These are phyloP conservation scores for Amanita muscaria DNA, from an alignment of 768 basidiomycete genomes.

Conservation along the genomic window DNA sequence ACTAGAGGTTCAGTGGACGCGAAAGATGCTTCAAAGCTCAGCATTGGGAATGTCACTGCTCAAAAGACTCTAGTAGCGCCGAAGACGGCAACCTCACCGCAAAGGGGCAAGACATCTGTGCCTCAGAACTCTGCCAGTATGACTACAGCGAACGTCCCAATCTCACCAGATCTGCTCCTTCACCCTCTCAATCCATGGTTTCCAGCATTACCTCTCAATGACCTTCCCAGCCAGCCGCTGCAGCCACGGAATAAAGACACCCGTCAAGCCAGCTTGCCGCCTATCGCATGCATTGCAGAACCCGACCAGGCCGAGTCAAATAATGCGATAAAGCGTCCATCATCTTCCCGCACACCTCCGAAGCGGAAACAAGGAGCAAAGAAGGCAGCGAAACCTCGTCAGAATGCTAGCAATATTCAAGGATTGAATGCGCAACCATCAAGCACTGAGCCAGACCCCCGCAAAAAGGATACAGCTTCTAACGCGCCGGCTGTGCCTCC, in stretches of 20 bases:
- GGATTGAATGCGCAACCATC: too few relatives aligned
- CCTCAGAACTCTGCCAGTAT: neutral
- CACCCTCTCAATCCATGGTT: too few relatives aligned
- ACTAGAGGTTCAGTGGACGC: neutral
- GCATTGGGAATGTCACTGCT: constrained; percentile 4
- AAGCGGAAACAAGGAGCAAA: neutral
- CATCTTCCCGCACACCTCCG: neutral
- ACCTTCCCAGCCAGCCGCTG: neutral
- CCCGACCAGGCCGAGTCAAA: neutral
- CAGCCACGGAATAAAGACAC: neutral
- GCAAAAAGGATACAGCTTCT: too few relatives aligned
- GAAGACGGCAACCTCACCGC: too few relatives aligned
- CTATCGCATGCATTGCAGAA: constrained; percentile 1
- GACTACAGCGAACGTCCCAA: too few relatives aligned
- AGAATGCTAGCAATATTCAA: too few relatives aligned
- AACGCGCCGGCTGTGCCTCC: neutral
- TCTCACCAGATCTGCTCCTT: too few relatives aligned
- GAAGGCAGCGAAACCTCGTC: too few relatives aligned
- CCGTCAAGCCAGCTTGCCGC: neutral
- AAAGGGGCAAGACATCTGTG: neutral
- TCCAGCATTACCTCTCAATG: neutral
- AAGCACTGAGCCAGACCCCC: too few relatives aligned
- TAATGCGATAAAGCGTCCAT: neutral
- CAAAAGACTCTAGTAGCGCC: constrained; percentile 2
- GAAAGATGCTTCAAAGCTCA: neutral